Conservation (phyloP, 2,329 filamentous ascomycete genomes). For the Apiospora aurea region DNA sequence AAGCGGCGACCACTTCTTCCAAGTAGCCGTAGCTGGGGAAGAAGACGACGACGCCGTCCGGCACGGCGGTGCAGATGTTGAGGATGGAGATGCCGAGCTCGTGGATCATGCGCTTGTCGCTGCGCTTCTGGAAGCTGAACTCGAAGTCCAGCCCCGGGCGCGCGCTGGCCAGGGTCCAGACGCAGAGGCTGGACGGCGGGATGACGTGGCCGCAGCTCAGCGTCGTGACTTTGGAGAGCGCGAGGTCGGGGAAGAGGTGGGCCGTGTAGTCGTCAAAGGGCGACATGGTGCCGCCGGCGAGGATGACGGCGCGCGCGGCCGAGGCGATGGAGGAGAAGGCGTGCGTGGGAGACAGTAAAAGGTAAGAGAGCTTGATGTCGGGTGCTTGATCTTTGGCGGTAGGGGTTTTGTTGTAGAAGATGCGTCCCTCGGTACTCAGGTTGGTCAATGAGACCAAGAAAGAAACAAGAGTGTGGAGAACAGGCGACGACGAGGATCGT, state of each 20-base stretch:
- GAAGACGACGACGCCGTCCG: slow-evolving; percentile 91
- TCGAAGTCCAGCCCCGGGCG: slow-evolving; percentile 68
- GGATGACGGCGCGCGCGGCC: slow-evolving; percentile 83
- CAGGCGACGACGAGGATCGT: slow-evolving; percentile 54
- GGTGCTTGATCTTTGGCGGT: slow-evolving; percentile 38
- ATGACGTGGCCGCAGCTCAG: slow-evolving; percentile 96
- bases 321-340: slow-evolving; percentile 90
- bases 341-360: slow-evolving; percentile 88
- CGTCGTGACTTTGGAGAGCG: slow-evolving; percentile 70
- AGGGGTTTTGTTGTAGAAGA: slow-evolving; percentile 64
- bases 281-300: slow-evolving; percentile 97
- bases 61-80: slow-evolving; percentile 75
- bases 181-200: slow-evolving; percentile 79
- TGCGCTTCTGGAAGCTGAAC: slow-evolving; percentile 84
- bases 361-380: slow-evolving; percentile 76
- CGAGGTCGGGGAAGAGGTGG: slow-evolving; percentile 82
- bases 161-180: slow-evolving; percentile 69
- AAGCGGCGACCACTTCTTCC: slow-evolving; percentile 71
- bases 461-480: slow-evolving; percentile 61
- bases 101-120: slow-evolving; percentile 71
- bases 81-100: slow-evolving; percentile 79
- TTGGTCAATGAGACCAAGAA: slow-evolving; percentile 87
- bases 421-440: slow-evolving; percentile 73
- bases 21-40: slow-evolving; percentile 96
- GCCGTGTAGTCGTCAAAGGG: slow-evolving; percentile 90